A percentile compares a stretch with the other conserved stretches of the same genome.
Conservation (phyloP, 2,329 filamentous ascomycete genomes). For the Fusarium longipes region DNA sequence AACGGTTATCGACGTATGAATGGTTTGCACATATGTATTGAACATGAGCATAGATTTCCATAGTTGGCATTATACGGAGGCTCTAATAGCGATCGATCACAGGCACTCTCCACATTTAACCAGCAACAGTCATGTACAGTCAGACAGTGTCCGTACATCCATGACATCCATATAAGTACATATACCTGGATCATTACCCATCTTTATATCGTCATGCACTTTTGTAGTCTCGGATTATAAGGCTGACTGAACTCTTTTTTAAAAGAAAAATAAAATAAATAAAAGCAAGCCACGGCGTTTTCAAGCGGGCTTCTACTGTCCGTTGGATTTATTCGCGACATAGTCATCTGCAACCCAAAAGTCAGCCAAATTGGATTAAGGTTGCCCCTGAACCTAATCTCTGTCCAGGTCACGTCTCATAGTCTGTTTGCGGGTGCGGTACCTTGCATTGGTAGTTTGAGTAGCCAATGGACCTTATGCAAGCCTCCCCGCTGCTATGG, state of each 20-base stretch:
- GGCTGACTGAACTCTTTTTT: neutral
- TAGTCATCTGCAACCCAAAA: constrained; percentile 15
- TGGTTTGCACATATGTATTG: too few relatives aligned
- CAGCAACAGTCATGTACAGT: neutral
- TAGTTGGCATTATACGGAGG: neutral
- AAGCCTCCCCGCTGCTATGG: constrained; percentile 29
- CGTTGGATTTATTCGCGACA: constrained; percentile 7
- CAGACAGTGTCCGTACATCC: too few relatives aligned
- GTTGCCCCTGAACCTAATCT: constrained; percentile 35
- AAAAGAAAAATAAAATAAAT: constrained; percentile 16
- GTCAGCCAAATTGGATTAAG: constrained; percentile 7
- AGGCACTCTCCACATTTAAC: constrained; percentile 5
- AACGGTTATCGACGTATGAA: too few relatives aligned
- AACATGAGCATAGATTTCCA: neutral
- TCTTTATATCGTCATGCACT: constrained; percentile 9
- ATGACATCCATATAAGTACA: neutral
- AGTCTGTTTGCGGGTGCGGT: constrained; percentile 25
- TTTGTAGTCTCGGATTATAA: neutral
- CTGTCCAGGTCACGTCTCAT: constrained; percentile 25
- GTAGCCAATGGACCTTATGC: constrained; percentile 18
- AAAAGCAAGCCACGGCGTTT: constrained; percentile 25
- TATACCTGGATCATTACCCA: neutral
- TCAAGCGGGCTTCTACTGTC: constrained; percentile 2
- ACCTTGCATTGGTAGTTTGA: constrained; percentile 30
- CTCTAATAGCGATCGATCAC: constrained; percentile 20